phyloP scores from a whole-genome alignment of 1,139 yeast species.

The Suhomyces panamericanus region DNA sequence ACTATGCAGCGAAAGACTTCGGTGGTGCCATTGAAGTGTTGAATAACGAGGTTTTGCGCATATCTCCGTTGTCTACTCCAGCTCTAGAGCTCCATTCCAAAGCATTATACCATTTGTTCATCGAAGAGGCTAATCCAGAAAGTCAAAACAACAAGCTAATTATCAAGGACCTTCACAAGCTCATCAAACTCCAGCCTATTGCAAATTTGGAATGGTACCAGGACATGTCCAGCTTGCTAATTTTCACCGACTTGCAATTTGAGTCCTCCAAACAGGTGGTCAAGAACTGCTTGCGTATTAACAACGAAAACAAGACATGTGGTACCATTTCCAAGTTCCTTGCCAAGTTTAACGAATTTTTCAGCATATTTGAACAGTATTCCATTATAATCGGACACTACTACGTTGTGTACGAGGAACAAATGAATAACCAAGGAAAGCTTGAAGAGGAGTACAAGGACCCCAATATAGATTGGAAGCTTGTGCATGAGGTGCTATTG shows the following conservation, averaged over 20 bases:
- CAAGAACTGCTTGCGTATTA: slow-evolving; percentile 64
- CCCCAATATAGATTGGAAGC: slow-evolving; percentile 29
- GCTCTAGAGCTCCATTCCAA: slow-evolving; percentile 26
- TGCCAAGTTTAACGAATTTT: slow-evolving; percentile 33
- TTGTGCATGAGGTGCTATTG: slow-evolving; percentile 27
- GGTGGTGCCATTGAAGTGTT: slow-evolving; percentile 23
- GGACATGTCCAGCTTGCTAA: slow-evolving; percentile 41
- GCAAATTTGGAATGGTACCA: slow-evolving; percentile 33
- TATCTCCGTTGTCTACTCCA: slow-evolving; percentile 25
- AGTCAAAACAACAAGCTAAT: slow-evolving; percentile 21
- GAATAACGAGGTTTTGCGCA: slow-evolving; percentile 23
- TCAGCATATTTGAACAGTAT: slow-evolving; percentile 45
- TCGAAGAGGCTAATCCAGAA: slow-evolving; percentile 11
- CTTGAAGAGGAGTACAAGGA: slow-evolving; percentile 20
- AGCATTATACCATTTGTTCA: slow-evolving; percentile 16
- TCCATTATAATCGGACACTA: slow-evolving; percentile 39
- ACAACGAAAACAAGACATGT: slow-evolving; percentile 64
- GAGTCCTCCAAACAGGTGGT: slow-evolving; percentile 50
- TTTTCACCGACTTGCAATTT: slow-evolving; percentile 53
- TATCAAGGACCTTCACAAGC: slow-evolving; percentile 26
- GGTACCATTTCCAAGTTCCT: slow-evolving; percentile 49
- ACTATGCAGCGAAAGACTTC: slow-evolving; percentile 19
- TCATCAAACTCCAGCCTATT: slow-evolving; percentile 34
- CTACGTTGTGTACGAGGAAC: slow-evolving; percentile 27
- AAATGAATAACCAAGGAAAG: slow-evolving; percentile 3